phyloP scores from a whole-genome alignment of 371 early-diverging fungal genomes.

The Chytridium lagenaria region DNA sequence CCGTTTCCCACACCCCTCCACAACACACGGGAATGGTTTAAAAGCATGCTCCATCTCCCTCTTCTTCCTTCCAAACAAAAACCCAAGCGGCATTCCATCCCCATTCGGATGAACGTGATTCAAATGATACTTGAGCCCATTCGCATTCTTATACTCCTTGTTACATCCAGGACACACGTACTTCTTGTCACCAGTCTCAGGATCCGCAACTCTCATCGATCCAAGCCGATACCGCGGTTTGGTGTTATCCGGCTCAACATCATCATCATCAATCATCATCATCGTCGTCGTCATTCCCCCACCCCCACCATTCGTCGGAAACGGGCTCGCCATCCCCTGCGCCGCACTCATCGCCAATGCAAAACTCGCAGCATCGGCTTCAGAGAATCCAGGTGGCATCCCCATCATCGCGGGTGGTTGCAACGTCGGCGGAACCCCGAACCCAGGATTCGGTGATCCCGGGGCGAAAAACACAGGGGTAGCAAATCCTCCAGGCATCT shows the following conservation, averaged over 20 bases:
- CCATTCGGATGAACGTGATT: constrained; percentile 35
- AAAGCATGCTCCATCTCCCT: constrained; percentile 29
- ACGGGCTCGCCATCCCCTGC: background rate
- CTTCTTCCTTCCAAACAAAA: constrained; percentile 33
- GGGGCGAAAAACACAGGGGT: background rate
- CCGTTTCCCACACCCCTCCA: too few relatives aligned
- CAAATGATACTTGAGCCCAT: constrained; percentile 40
- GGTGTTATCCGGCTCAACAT: too few relatives aligned
- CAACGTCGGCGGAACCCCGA: background rate
- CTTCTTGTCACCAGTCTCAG: constrained; percentile 19
- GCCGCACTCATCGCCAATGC: background rate
- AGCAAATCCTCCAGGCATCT: background rate
- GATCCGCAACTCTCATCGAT: background rate
- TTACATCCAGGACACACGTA: constrained; percentile 37
- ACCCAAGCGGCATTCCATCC: constrained; percentile 29
- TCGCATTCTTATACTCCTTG: constrained; percentile 42
- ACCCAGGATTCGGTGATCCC: background rate
- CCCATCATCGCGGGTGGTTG: background rate
- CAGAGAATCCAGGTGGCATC: background rate
- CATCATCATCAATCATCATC: too few relatives aligned
- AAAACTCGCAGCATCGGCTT: background rate
- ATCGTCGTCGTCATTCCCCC: too few relatives aligned
- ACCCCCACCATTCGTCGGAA: too few relatives aligned
- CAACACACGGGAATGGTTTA: constrained; percentile 88
- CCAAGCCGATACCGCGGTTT: constrained; percentile 6